Base-by-base conservation (phyloP, 1,139 yeast species). In the Yamadazyma blattariae region DNA sequence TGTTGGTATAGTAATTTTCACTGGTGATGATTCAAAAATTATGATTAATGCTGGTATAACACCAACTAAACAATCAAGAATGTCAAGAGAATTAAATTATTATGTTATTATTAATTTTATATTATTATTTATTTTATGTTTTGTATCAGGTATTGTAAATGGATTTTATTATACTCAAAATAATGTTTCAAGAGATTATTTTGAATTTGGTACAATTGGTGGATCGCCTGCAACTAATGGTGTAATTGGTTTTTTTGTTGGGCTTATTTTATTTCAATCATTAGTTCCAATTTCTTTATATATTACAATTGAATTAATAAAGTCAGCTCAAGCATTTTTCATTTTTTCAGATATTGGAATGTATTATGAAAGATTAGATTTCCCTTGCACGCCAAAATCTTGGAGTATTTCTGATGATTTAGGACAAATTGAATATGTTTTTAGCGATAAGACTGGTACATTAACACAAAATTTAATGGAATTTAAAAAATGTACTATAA, bases 391-490 rank as follows among this genome's bases (percentile, higher is more conserved):
- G 2, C 82, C 82, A 1, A 75, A 76, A 46, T 68, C 80, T 1
- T 77, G 83, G 83, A 71, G 73, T 37, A 76, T 77, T 33, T 74
- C 81, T 11, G 83, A 77, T 56, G 83, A 77, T 52, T 63, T 77
- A 46, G 83, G 83, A n/a, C 83, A 77, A 52, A 75, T 77, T 39
- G 82, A 77, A 50, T 77, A 77, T 47, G 67, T 77, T 32, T 77
- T 77, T 52, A 73, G 80, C 60, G 82, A 77, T 54, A 77, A 77
- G 44, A 77, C 82, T 0, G 82, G 82, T 25, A 77, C 82, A 0
- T 60, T 77, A 39, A 77, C 82, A 3, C 82, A 76, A 50, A 77
- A 77, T 46, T 60, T 77, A 32, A 77, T 77, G 82, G 82, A 77
- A 48, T 77, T 75, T 54, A 74, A 73, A 39, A 75, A 76, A 47